Conservation (phyloP, 2,329 filamentous ascomycete species). For the Emydomyces testavorans region DNA sequence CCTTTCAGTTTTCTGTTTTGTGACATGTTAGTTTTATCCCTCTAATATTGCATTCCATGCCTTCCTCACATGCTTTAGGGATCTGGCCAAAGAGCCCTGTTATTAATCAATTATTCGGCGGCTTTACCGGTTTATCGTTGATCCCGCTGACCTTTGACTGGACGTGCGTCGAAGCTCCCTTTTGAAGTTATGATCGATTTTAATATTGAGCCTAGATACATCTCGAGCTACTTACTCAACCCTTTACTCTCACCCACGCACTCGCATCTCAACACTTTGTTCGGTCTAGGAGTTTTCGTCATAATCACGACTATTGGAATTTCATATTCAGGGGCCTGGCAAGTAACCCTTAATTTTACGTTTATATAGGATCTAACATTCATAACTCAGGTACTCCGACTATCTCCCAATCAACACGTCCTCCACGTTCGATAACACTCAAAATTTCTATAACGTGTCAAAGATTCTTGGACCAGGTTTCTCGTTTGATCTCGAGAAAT, state of each 20-base stretch:
- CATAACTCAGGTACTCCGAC: constrained; percentile 22
- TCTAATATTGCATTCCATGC: background rate
- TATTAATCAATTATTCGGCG: constrained; percentile 63
- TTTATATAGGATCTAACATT: background rate
- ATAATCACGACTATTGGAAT: constrained; percentile 48
- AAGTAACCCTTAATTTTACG: constrained; percentile 25
- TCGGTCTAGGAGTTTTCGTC: constrained; percentile 56
- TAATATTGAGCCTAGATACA: constrained; percentile 1
- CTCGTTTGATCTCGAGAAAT: constrained; percentile 52
- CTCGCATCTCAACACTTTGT: constrained; percentile 60
- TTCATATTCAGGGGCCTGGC: constrained; percentile 59
- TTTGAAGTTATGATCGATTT: background rate
- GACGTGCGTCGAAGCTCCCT: constrained; percentile 44
- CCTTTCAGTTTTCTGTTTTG: constrained; percentile 54
- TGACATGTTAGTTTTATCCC: constrained; percentile 39
- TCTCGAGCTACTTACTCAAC: constrained; percentile 53
- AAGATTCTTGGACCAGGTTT: constrained; percentile 51
- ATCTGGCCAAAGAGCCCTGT: constrained; percentile 55
- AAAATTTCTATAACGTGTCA: constrained; percentile 50
- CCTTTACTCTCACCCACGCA: constrained; percentile 61
- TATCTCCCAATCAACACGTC: constrained; percentile 61
- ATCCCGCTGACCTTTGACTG: constrained; percentile 67
- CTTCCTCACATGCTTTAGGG: constrained; percentile 54
- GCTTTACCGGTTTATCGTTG: constrained; percentile 53
- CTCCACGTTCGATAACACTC: constrained; percentile 60